Percentiles rank a stretch among this genome's conserved stretches.
Evolutionary conservation across 176 grass and related monocot genomes (phyloP).

Genomic region (Ampelocalamus luodianensis): DNA sequence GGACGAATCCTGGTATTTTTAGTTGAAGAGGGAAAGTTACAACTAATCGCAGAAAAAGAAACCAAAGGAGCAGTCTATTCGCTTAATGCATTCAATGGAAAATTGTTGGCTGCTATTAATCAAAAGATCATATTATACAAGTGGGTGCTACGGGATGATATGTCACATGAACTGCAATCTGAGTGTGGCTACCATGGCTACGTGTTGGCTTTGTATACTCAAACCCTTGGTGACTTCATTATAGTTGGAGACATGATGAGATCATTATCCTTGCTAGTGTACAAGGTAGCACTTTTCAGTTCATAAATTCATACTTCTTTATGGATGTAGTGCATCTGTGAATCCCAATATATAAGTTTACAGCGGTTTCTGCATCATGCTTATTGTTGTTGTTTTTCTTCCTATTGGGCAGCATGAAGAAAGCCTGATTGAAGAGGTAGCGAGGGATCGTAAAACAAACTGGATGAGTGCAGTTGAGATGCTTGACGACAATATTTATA

Average conservation of each 20-base stretch:
- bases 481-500: constrained; percentile 58
- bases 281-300: constrained; percentile 48
- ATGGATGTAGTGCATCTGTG: not conserved
- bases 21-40: constrained; percentile 60
- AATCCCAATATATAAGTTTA: not conserved
- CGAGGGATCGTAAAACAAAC: constrained; percentile 59
- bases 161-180: constrained; percentile 53
- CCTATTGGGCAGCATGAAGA: constrained; percentile 56
- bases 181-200: constrained; percentile 40
- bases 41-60: constrained; percentile 65
- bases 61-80: constrained; percentile 74
- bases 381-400: not conserved
- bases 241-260: constrained; percentile 65
- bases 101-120: constrained; percentile 67
- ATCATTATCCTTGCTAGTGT: constrained; percentile 65
- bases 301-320: not conserved
- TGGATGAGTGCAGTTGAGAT: constrained; percentile 75
- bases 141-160: constrained; percentile 59
- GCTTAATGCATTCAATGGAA: constrained; percentile 75
- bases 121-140: constrained; percentile 68
- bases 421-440: constrained; percentile 61
- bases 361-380: not conserved
- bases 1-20: constrained; percentile 68
- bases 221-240: constrained; percentile 70
- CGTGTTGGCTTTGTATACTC: constrained; percentile 62